phyloP scores from a whole-genome alignment of 139 green algal species.

The Picochlorum sp. region DNA sequence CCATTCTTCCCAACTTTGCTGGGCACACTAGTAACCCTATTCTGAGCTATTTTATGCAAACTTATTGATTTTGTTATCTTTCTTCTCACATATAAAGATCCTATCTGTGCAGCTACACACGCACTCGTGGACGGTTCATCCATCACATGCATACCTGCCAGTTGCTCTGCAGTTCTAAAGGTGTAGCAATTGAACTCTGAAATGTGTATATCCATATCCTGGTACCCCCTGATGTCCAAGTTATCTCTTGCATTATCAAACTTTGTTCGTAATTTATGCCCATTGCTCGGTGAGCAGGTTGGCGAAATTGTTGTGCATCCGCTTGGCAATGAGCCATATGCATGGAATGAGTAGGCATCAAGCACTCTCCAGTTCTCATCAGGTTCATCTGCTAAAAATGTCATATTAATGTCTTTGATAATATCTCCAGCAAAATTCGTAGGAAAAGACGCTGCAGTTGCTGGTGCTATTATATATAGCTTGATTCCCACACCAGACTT shows the following conservation, averaged over 20 bases:
- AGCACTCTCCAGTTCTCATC: background rate
- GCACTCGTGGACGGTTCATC: background rate
- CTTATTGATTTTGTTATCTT: background rate
- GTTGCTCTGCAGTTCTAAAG: background rate
- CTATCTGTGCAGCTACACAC: constrained; percentile 1
- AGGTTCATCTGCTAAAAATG: background rate
- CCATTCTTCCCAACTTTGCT: background rate
- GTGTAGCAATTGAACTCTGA: constrained; percentile 2
- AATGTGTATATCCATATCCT: constrained; percentile 3
- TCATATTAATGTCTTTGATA: background rate
- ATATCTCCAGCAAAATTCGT: background rate
- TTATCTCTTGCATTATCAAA: background rate
- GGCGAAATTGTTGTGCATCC: background rate
- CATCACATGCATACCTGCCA: background rate
- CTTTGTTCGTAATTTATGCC: background rate
- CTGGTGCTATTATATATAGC: background rate
- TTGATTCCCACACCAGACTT: background rate
- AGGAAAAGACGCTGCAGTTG: background rate
- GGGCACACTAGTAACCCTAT: background rate
- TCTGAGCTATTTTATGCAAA: constrained; percentile 1
- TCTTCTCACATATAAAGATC: background rate
- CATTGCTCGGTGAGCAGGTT: background rate
- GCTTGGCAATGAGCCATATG: background rate
- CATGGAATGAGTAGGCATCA: background rate
- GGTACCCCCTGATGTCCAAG: background rate